These are phyloP conservation scores for Skeletonema grethae DNA, from an alignment of 108 stramenopile species.

Conservation along the genomic window DNA sequence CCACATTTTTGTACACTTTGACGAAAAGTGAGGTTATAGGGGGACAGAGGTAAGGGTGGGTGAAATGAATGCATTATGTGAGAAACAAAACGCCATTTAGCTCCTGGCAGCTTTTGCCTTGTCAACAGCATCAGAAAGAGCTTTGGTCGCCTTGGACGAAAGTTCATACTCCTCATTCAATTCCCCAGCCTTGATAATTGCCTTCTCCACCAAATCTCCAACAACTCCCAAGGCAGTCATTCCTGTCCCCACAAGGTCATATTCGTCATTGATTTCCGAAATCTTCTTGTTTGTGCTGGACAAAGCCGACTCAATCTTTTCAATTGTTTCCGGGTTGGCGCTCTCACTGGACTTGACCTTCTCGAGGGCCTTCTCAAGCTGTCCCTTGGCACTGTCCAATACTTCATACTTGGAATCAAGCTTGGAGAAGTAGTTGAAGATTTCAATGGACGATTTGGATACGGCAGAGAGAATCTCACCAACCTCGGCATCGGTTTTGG, in stretches of 20 bases:
- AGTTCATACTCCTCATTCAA: constrained; percentile 87
- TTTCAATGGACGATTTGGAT: constrained; percentile 85
- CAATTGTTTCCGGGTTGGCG: constrained; percentile 70
- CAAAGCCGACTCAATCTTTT: constrained; percentile 83
- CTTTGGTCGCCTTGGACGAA: constrained; percentile 73
- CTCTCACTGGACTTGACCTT: constrained; percentile 73
- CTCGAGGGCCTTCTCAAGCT: constrained; percentile 65
- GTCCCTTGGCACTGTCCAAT: constrained; percentile 67
- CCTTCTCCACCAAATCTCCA: constrained; percentile 89
- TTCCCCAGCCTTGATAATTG: constrained; percentile 80
- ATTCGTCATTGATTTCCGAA: constrained; percentile 87
- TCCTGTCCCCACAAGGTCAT: constrained; percentile 87
- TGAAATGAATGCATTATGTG: not conserved
- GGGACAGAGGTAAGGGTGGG: not conserved
- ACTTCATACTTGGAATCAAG: constrained; percentile 88
- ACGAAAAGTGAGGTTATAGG: not conserved
- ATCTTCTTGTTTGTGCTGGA: constrained; percentile 79
- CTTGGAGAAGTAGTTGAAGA: constrained; percentile 87
- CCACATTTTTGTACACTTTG: not conserved
- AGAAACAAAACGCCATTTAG: constrained; percentile 4
- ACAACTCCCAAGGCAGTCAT: constrained; percentile 81
- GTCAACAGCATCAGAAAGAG: constrained; percentile 68
- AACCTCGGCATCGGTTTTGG: constrained; percentile 78
- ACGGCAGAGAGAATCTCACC: constrained; percentile 73
- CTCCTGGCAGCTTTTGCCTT: constrained; percentile 66